Percentiles rank a stretch among this genome's conserved stretches.
Conservation (phyloP, 2,329 filamentous ascomycete genomes). For the Ophiostoma triangulosporum region DNA sequence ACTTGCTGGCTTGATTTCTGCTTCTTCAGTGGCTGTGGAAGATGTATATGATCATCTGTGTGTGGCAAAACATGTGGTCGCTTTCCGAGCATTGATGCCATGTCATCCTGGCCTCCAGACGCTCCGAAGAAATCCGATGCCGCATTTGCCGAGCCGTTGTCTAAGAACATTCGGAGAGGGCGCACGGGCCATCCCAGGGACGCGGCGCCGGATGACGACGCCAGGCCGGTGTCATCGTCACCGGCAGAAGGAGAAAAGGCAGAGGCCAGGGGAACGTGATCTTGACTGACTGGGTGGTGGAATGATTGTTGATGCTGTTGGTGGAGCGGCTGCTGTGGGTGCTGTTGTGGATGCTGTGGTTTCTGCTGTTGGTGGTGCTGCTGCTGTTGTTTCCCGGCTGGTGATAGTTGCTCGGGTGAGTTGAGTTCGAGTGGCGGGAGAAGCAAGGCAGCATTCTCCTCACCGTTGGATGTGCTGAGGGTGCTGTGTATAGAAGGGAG, state of each 20-base stretch:
- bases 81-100: conserved; percentile 11
- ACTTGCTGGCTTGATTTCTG: conserved; percentile 44
- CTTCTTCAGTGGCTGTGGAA: conserved; percentile 52
- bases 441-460: conserved; percentile 20
- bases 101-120: conserved; percentile 23
- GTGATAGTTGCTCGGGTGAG: conserved; percentile 23
- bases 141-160: conserved; percentile 1
- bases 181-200: conserved; percentile 3
- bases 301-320: background rate
- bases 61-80: conserved; percentile 12
- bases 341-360: background rate
- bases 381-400: conserved; percentile 6
- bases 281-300: background rate
- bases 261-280: background rate
- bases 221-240: conserved; percentile 2
- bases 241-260: background rate
- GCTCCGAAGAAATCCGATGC: background rate
- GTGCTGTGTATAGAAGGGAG: conserved; percentile 24
- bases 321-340: background rate
- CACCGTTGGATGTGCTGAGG: conserved; percentile 23
- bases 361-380: conserved; percentile 3
- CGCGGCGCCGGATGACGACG: background rate
- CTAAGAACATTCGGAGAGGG: conserved; percentile 7
- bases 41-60: conserved; percentile 50
- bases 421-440: conserved; percentile 41